phyloP scores from a whole-genome alignment of 129 eudicot species.

The Apium graveolens region DNA sequence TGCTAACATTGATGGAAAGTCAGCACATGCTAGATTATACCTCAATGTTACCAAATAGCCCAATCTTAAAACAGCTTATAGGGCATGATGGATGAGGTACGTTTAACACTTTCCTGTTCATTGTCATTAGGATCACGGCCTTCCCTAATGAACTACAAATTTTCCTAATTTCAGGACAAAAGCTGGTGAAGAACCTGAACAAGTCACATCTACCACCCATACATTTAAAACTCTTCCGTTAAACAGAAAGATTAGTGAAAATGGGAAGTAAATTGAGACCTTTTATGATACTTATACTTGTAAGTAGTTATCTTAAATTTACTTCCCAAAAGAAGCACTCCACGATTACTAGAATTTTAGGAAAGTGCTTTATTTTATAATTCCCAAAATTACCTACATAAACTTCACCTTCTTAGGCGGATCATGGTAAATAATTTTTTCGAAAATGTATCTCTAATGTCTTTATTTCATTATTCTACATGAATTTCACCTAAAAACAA shows the following conservation, averaged over 20 bases:
- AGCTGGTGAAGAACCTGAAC: constrained; percentile 34
- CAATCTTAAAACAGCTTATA: constrained; percentile 75
- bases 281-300: constrained; percentile 45
- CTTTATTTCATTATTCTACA: constrained; percentile 26
- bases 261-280: constrained; percentile 27
- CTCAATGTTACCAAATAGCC: constrained; percentile 81
- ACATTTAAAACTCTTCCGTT: constrained; percentile 80
- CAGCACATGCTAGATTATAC: constrained; percentile 38
- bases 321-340: constrained; percentile 60
- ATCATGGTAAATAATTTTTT: constrained; percentile 4
- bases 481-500: constrained; percentile 82
- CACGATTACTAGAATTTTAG: constrained; percentile 55
- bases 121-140: neutral
- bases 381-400: neutral
- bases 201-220: constrained; percentile 32
- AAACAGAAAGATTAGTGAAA: constrained; percentile 65
- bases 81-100: constrained; percentile 76
- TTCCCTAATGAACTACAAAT: constrained; percentile 3
- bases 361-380: constrained; percentile 28
- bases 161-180: constrained; percentile 39
- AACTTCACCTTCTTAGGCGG: neutral
- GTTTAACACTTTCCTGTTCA: constrained; percentile 2
- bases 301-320: neutral
- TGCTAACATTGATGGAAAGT: constrained; percentile 41
- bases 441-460: neutral